Conservation (phyloP, 1,139 yeast species). For the Debaryomyces singareniensis region DNA sequence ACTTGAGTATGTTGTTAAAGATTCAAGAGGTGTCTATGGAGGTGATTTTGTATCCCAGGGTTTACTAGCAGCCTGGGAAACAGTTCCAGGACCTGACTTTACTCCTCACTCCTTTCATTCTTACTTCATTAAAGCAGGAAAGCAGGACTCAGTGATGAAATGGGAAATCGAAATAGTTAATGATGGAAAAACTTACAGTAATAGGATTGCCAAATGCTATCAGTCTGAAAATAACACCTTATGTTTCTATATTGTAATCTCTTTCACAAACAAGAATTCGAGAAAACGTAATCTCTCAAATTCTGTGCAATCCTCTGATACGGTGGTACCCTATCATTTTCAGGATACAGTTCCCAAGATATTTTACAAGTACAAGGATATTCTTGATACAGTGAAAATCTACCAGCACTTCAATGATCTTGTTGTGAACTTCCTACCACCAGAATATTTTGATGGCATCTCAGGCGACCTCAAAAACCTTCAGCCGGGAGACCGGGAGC, state of each 20-base stretch:
- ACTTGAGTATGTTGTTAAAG: slow-evolving; percentile 24
- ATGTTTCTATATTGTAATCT: slow-evolving; percentile 27
- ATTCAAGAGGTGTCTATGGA: slow-evolving; percentile 34
- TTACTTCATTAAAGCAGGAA: slow-evolving; percentile 36
- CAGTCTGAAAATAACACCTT: slow-evolving; percentile 25
- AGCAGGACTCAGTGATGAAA: slow-evolving; percentile 20
- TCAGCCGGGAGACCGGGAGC: slow-evolving; percentile 18
- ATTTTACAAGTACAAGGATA: slow-evolving; percentile 26
- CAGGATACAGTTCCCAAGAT: slow-evolving; percentile 24
- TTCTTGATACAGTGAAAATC: slow-evolving; percentile 20
- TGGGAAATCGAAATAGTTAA: slow-evolving; percentile 29
- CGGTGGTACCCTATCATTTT: slow-evolving; percentile 23
- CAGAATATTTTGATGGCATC: slow-evolving; percentile 9
- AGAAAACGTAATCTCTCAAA: slow-evolving; percentile 11
- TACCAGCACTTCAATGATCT: slow-evolving; percentile 27
- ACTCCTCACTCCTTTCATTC: slow-evolving; percentile 36
- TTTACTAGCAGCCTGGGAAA: slow-evolving; percentile 31
- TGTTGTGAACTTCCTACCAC: slow-evolving; percentile 21
- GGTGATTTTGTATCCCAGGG: slow-evolving; percentile 35
- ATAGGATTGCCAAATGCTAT: slow-evolving; percentile 29
- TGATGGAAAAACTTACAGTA: slow-evolving; percentile 32
- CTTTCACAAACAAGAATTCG: slow-evolving; percentile 28
- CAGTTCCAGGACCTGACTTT: slow-evolving; percentile 21
- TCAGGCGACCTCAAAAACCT: slow-evolving; percentile 16
- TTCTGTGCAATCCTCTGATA: slow-evolving; percentile 7